Base-by-base conservation (phyloP, 116 monocot genomes). In the Trichopus zeylanicus region DNA sequence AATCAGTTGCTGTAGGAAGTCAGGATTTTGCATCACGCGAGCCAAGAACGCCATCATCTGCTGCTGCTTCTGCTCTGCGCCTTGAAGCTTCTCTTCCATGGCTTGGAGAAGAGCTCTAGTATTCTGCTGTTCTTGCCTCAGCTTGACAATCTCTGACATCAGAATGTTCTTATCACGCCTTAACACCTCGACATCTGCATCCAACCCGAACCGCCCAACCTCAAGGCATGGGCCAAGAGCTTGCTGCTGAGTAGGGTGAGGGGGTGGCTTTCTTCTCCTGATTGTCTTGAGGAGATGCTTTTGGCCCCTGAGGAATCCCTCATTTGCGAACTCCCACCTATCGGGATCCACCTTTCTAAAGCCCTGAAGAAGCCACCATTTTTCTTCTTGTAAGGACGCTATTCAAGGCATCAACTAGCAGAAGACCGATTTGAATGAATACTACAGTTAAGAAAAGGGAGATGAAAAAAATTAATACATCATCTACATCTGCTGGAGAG, bases 321-420 rank as follows among this genome's bases (percentile, higher is more conserved):
- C 82, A 29, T 82, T 91, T 0, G 91, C 98, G 25, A 91, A 98
- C 49, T 98, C 98, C 98, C 98, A 98, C 60, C 69, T 70, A 49
- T 98, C 98, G 3, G 98, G 82, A 75, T 91, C 88, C 55, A 98
- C 88, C 68, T 98, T 98, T 71, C 75, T 84, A 59, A 98, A 98
- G 12, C 98, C 91, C 98, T 91, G 91, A 37, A 58, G 26, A 57
- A 67, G 49, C 33, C 42, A 42, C 18, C 42, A 42, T 42, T 42
- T n/a, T 16, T 42, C 13, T 3, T 42, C 42, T 16, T 42, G 39
- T 25, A 37, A 23, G 22, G 25, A 7, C 22, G 33, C 3, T 6
- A 24, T 20, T 35, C n/a, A 27, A 26, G 15, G 42, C 31, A 57
- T 29, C 30, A 31, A n/a, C 31, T 12, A 19, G 26, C 8, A 51